Conservation (phyloP, 352 stramenopile genomes). For the Globisporangium yorkense region DNA sequence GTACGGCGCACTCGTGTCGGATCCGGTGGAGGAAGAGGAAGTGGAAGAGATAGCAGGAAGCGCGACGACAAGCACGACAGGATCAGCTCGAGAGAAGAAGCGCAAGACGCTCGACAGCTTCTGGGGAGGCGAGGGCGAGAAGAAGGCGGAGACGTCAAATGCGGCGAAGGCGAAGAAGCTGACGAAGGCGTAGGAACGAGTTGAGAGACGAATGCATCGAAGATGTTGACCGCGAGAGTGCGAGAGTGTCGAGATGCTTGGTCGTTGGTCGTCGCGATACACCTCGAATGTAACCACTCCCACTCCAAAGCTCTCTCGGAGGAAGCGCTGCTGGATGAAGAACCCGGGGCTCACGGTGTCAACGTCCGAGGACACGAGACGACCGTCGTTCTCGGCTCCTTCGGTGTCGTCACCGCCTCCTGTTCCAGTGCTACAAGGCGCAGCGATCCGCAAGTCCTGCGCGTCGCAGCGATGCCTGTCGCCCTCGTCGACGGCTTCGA, state of each 20-base stretch:
- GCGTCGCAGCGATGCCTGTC: conserved; percentile 28
- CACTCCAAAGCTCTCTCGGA: too few species aligned
- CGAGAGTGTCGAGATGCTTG: too few species aligned
- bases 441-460: conserved; percentile 18
- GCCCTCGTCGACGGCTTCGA: background rate
- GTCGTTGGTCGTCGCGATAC: too few species aligned
- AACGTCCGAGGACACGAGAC: background rate
- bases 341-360: conserved; percentile 3
- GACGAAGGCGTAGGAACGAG: too few species aligned
- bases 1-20: background rate
- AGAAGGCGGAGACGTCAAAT: background rate
- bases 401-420: too few species aligned
- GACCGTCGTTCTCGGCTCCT: too few species aligned
- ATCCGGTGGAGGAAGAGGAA: background rate
- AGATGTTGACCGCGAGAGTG: background rate
- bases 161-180: background rate
- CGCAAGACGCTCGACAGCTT: conserved; percentile 22
- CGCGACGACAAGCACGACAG: background rate
- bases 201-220: background rate
- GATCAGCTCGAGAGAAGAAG: conserved; percentile 14
- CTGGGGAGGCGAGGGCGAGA: conserved; percentile 4
- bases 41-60: background rate
- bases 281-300: too few species aligned
- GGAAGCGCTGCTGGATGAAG: background rate
- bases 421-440: too few species aligned